Evolutionary conservation across 768 basidiomycete genomes (phyloP).

Genomic region (Leccinum longicurvipes): DNA sequence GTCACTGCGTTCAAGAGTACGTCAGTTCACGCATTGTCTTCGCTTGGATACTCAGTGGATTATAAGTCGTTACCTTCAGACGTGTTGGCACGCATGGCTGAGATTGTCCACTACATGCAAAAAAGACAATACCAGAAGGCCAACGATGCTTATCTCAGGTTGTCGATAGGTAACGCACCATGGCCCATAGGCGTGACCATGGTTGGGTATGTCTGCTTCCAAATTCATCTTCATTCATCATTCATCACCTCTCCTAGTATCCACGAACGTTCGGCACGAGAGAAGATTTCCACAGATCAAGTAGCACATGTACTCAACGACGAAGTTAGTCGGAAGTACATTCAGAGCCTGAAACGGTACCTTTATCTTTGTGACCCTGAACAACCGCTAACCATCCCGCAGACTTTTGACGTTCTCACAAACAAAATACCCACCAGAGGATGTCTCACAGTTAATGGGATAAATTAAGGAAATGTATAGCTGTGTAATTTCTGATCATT

Average conservation of each 20-base stretch:
- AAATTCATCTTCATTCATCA: background rate
- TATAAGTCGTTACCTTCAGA: constrained; percentile 73
- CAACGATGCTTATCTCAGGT: constrained; percentile 94
- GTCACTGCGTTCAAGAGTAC: constrained; percentile 77
- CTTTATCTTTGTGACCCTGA: constrained; percentile 8
- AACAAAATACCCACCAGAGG: constrained; percentile 92
- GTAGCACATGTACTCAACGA: constrained; percentile 99
- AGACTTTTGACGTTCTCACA: constrained; percentile 95
- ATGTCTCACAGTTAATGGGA: constrained; percentile 91
- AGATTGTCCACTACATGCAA: constrained; percentile 97
- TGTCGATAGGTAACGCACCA: constrained; percentile 97
- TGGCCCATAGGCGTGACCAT: constrained; percentile 99
- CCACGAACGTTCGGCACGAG: constrained; percentile 95
- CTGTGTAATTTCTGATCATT: background rate
- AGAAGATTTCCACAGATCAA: constrained; percentile 96
- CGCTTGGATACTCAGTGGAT: constrained; percentile 8
- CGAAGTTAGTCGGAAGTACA: constrained; percentile 98
- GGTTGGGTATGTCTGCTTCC: constrained; percentile 72
- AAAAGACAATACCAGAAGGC: constrained; percentile 91
- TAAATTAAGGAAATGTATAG: constrained; percentile 27
- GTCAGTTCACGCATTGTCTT: constrained; percentile 27
- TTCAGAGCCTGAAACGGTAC: constrained; percentile 95
- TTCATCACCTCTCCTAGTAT: constrained; percentile 50
- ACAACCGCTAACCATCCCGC: constrained; percentile 8
- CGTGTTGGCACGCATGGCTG: constrained; percentile 80